A percentile compares a stretch with the other conserved stretches of the same genome.
Evolutionary conservation across 2,329 filamentous ascomycete genomes (phyloP).

Genomic region (Dendryphion nanum): DNA sequence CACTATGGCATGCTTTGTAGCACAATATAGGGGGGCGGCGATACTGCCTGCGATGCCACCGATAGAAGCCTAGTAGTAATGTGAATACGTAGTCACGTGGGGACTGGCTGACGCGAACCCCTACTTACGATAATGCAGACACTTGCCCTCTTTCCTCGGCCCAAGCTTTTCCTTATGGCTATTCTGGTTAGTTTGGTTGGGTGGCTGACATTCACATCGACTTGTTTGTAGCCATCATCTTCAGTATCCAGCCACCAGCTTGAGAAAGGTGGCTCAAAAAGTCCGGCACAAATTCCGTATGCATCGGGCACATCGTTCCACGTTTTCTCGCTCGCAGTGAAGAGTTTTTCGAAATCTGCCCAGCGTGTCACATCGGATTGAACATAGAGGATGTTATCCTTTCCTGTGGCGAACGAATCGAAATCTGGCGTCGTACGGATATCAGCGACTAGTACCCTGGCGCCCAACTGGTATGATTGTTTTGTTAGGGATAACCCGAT

Average conservation of each 20-base stretch:
- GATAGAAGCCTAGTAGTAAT: slow-evolving; percentile 18
- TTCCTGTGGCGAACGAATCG: slow-evolving; percentile 14
- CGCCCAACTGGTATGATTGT: slow-evolving; percentile 23
- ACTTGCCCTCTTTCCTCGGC: slow-evolving; percentile 24
- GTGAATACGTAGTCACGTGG: neutral
- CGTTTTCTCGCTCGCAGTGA: slow-evolving; percentile 22
- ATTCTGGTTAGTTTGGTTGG: slow-evolving; percentile 31
- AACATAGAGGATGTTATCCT: slow-evolving; percentile 23
- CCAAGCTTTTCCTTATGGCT: slow-evolving; percentile 26
- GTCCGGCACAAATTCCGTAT: slow-evolving; percentile 30
- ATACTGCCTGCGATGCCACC: slow-evolving; percentile 23
- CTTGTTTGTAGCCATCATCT: slow-evolving; percentile 25
- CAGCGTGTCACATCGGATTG: slow-evolving; percentile 27
- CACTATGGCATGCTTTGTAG: slow-evolving; percentile 31
- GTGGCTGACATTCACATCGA: slow-evolving; percentile 30
- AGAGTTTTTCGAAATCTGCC: slow-evolving; percentile 24
- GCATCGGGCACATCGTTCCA: slow-evolving; percentile 33
- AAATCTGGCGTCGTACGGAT: slow-evolving; percentile 21
- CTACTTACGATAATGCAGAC: slow-evolving; percentile 33
- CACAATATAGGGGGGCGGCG: slow-evolving; percentile 28
- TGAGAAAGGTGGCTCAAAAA: slow-evolving; percentile 29
- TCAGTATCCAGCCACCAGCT: slow-evolving; percentile 33
- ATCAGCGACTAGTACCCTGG: slow-evolving; percentile 24
- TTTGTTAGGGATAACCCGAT: slow-evolving; percentile 33
- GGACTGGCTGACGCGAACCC: slow-evolving; percentile 5